Evolutionary conservation across 2,329 filamentous ascomycete species (phyloP), one percentile per base, ranked within the genome.

Genomic region (Phyllosticta ampelicida): DNA sequence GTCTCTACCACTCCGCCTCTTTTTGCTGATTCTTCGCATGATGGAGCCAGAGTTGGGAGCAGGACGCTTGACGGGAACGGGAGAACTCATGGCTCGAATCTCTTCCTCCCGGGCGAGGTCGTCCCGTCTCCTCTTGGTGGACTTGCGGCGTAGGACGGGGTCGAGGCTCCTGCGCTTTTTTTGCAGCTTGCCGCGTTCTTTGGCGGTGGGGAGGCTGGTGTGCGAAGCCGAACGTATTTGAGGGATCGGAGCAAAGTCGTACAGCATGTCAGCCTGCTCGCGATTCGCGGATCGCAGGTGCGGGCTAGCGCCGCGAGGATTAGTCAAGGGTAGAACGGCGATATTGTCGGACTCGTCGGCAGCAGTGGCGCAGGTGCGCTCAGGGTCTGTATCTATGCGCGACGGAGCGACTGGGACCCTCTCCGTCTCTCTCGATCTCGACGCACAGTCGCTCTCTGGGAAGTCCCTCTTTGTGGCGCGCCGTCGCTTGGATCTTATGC

Each of bases 81-180:
- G 78, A 61, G 83, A 82, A 67, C 83, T 87, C 87, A 96, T 89
- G 56, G 89, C 85, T 68, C 86, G 88, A 67, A 96, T 90, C 73
- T 96, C 90, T 62, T 89, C 89, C 72, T 96, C 91, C 59, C 92
- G 82, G 60, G 86, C 80, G 68, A 84, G 82, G 62, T 95, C 88
- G 64, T 86, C 85, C 66, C 86, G 85, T 65, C 86, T 83, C 73
- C 89, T 70, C 63, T 73, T 95, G 75, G 84, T 90, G 48, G 87
- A 87, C 67, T 84, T 89, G 61, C 86, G 85, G 60, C 85, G 82
- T 55, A 82, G 73, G 26, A 86, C 73, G 21, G 76, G 71, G 5
- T 75, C 75, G 54, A 84, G 81, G 63, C 80, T 78, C 59, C 78
- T 78, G 62, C 78, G 78, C 64, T 82, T 81, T 69, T 86, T 88